These are phyloP conservation scores for Heritiera littoralis DNA, from an alignment of 345 rosid genomes.

Conservation along the genomic window DNA sequence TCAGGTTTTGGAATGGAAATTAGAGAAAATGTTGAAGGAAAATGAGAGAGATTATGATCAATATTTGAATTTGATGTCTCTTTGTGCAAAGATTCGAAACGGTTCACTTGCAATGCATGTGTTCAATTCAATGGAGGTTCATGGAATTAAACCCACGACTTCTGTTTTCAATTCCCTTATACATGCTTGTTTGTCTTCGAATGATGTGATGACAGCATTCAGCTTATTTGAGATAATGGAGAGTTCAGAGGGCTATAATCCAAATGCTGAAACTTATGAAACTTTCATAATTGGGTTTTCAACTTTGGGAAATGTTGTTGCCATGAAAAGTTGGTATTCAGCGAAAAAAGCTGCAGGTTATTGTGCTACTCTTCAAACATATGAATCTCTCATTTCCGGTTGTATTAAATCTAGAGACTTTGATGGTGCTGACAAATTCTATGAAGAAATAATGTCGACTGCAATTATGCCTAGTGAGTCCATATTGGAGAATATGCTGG, in stretches of 20 bases:
- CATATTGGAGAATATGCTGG: constrained; percentile 34
- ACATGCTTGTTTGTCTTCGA: constrained; percentile 29
- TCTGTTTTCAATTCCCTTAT: constrained; percentile 40
- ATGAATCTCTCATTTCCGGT: constrained; percentile 34
- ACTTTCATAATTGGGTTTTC: constrained; percentile 37
- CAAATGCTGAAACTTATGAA: constrained; percentile 38
- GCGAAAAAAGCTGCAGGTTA: constrained; percentile 40
- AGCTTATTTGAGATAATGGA: constrained; percentile 46
- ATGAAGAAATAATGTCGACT: constrained; percentile 27
- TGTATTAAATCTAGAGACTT: constrained; percentile 32
- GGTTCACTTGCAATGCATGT: constrained; percentile 34
- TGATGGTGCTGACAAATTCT: constrained; percentile 32
- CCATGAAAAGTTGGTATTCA: constrained; percentile 34
- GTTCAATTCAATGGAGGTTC: constrained; percentile 43
- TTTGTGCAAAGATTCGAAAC: constrained; percentile 39
- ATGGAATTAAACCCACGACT: constrained; percentile 36
- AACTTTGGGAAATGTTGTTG: constrained; percentile 28
- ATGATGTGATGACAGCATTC: constrained; percentile 30
- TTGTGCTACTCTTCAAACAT: constrained; percentile 30
- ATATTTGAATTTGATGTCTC: constrained; percentile 37
- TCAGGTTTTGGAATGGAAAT: constrained; percentile 48
- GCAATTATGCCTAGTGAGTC: constrained; percentile 30
- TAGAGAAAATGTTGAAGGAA: constrained; percentile 36
- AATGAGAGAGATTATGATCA: constrained; percentile 21
- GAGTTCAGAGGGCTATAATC: constrained; percentile 30